Evolutionary conservation across 176 grass and related monocot genomes (phyloP), one percentile per base, ranked within the genome.

Genomic region (Carex kokanica): DNA sequence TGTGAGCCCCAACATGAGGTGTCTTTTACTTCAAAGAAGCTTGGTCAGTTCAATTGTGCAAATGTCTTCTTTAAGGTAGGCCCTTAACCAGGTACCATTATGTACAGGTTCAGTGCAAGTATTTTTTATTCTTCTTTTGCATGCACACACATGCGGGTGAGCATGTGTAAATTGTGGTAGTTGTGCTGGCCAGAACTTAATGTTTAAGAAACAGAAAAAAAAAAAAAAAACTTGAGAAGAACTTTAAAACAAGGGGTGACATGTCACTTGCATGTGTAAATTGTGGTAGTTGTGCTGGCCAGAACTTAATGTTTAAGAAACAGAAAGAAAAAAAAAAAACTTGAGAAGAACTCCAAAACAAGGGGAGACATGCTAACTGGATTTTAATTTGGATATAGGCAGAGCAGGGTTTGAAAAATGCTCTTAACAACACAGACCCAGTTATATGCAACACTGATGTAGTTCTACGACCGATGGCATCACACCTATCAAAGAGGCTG

Each of bases 1-100:
- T 79, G 54, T 40, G 77, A 25, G 77, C 53, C 25, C 53, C 51
- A 60, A 27, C 29, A 79, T 58, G 51, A 55, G 27, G 77, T 79
- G 53, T 15, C 32, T n/a, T 60, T 60, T 59, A 34, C 32, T 55
- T 79, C 77, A 18, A 36, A 32, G 32, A 79, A 79, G 56, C 51
- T 58, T 79, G 77, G n/a, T 12, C 51, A 3, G 77, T 79, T n/a
- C 56, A 79, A 79, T 25, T 79, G 54, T 79, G 77, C 77, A 55
- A 12, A 58, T 60, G 56, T 79, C 23, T 79, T 79, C 31, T 79
- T 60, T 79, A 79, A 79, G 77, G 77, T 79, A 79, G 17, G 31
- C 43, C 69, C 32, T 51, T 73, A 4, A n/a, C 12, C 69, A 13
- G 41, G 41, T 51, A 73, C 69, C 41, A 3, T 16, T 38, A 34